Conservation (phyloP, 83 land plant genomes). For the Larix sibirica region DNA sequence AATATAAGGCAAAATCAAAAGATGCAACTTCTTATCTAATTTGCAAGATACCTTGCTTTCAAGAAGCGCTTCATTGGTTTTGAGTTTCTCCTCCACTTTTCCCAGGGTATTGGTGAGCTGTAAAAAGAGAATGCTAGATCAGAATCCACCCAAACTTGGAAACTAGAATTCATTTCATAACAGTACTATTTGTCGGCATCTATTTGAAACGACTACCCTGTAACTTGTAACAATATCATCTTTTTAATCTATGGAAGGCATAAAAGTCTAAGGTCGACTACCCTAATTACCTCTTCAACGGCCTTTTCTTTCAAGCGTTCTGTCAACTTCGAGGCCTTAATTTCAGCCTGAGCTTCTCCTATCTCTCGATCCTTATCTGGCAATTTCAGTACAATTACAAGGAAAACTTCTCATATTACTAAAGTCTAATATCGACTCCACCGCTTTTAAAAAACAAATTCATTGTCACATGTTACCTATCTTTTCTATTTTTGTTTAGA, state of each 20-base stretch:
- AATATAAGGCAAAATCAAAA: not conserved
- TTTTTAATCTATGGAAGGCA: no score
- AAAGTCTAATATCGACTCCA: no score
- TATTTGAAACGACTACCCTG: no score
- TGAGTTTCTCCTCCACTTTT: slow-evolving; percentile 83
- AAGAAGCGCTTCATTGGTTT: slow-evolving; percentile 71
- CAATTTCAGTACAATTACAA: no score
- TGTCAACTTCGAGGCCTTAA: slow-evolving; percentile 72
- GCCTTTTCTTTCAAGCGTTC: slow-evolving; percentile 91
- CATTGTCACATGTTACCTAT: no score
- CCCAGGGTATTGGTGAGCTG: slow-evolving; percentile 51
- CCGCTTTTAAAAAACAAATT: no score
- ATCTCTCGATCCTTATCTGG: slow-evolving; percentile 92
- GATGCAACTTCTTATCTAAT: not conserved
- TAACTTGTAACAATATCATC: no score
- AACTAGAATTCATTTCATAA: no score
- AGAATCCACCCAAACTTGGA: not conserved
- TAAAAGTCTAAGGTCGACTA: no score
- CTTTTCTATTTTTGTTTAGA: no score
- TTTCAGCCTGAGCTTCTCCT: slow-evolving; percentile 86
- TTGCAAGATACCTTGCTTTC: slow-evolving; percentile 75
- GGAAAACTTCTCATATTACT: no score
- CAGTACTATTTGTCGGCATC: no score
- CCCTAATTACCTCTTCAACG: slow-evolving; percentile 73
- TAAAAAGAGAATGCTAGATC: not conserved